Conservation (phyloP, 208 protist genomes). For the Crithidia brevicula region DNA sequence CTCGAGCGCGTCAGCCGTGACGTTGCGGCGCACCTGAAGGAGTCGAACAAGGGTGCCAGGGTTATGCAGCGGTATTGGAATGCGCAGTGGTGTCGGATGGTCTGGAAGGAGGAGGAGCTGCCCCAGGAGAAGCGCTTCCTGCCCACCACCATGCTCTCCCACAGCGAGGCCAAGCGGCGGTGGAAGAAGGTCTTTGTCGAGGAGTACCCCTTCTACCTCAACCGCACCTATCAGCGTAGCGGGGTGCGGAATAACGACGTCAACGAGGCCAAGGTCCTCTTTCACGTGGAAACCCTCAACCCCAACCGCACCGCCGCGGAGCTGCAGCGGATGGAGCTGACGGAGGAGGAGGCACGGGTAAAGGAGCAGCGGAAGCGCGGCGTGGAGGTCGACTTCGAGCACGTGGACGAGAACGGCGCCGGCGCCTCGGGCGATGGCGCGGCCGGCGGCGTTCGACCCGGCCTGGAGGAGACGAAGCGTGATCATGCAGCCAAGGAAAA, state of each 20-base stretch:
- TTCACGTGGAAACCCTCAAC: slow-evolving; percentile 57
- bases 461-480: slow-evolving; percentile 4
- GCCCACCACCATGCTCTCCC: slow-evolving; percentile 44
- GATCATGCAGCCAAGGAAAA: slow-evolving; percentile 17
- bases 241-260: slow-evolving; percentile 61
- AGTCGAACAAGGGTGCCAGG: slow-evolving; percentile 42
- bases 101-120: slow-evolving; percentile 58
- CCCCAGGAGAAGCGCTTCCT: slow-evolving; percentile 46
- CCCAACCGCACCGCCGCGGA: slow-evolving; percentile 44
- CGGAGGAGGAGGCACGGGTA: slow-evolving; percentile 48
- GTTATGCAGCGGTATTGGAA: slow-evolving; percentile 91
- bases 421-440: neutral
- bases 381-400: slow-evolving; percentile 38
- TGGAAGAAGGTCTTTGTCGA: slow-evolving; percentile 75
- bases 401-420: slow-evolving; percentile 10
- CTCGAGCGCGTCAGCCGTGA: slow-evolving; percentile 60
- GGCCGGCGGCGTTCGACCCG: neutral
- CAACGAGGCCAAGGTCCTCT: slow-evolving; percentile 62
- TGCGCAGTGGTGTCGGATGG: slow-evolving; percentile 63
- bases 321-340: slow-evolving; percentile 50
- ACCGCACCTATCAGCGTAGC: slow-evolving; percentile 49
- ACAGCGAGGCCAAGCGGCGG: slow-evolving; percentile 52
- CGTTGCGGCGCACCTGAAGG: slow-evolving; percentile 39
- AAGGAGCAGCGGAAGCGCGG: slow-evolving; percentile 50
- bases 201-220: slow-evolving; percentile 71